Base-by-base conservation (phyloP, 257 asterid genomes). In the Striga asiatica region DNA sequence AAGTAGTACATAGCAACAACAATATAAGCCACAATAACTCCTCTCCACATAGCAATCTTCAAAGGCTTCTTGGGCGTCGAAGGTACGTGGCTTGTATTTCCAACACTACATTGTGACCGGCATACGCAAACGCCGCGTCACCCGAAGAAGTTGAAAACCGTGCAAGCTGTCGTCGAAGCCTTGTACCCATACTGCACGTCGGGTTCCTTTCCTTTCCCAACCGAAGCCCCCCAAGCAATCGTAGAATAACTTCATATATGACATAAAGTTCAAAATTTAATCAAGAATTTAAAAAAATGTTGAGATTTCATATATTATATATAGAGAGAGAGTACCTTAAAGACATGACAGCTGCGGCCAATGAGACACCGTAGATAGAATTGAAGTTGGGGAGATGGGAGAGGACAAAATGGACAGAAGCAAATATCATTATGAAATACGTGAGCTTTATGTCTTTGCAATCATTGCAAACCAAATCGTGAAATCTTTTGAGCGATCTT, bases 61-160 rank as follows among this genome's bases (percentile, higher is more conserved):
- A 76, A 70, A 46, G 80, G 80, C 60, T 55, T 66, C 2, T 66
- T 57, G 0, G 68, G 56, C 0, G 76, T 52, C 0, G 80, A 74
- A 38, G 76, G 74, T 68, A 74, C 66, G 80, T 58, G 1, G 78
- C 65, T 63, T 72, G 78, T 31, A 72, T 68, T 13, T 72, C 78
- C 81, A 75, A 34, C 60, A 66, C 77, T 0, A 75, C 75, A 24
- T 68, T 75, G 60, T 75, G 81, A 8, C 81, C 81, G 0, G 66
- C 77, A 4, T 71, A 71, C 2, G 81, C 71, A 75, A 7, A 39
- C 70, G 8, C 71, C 31, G 14, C n/a, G 59, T 8, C 78, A 77
- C 65, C 66, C 68, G 25, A 75, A 75, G 60, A 71, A 64, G 65
- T 65, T 18, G 8, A 71, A 68, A 6, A 67, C 29, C 1, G 71